Percentiles rank a stretch among this genome's conserved stretches.
Conservation (phyloP, 164 flowering plant genomes). For the Aristolochia contorta region DNA sequence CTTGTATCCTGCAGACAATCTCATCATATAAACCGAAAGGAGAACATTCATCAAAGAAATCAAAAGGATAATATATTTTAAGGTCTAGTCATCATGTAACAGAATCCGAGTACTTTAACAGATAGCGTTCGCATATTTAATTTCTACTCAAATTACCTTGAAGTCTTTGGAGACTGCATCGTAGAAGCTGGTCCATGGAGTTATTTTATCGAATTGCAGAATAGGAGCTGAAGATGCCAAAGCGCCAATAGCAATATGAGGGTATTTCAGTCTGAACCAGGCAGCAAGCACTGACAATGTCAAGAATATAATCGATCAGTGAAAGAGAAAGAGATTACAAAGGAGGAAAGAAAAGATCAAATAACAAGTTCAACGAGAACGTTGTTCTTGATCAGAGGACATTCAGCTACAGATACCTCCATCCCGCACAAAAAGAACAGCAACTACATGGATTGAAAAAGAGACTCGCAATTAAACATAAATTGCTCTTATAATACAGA, state of each 20-base stretch:
- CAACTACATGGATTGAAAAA: too few relatives aligned
- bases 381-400: too few relatives aligned
- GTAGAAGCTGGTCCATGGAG: conserved; percentile 48
- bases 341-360: background rate
- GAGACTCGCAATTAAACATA: too few relatives aligned
- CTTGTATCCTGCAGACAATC: conserved; percentile 33
- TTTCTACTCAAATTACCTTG: conserved; percentile 25
- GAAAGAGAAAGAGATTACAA: background rate
- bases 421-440: too few relatives aligned
- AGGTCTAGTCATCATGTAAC: too few relatives aligned
- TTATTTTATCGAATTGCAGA: conserved; percentile 38
- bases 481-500: too few relatives aligned
- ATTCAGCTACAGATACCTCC: too few relatives aligned
- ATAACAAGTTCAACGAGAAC: too few relatives aligned
- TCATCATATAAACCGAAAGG: background rate
- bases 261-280: conserved; percentile 56
- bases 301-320: background rate
- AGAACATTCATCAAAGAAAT: background rate
- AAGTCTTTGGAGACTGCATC: conserved; percentile 48
- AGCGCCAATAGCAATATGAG: conserved; percentile 51
- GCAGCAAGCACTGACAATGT: conserved; percentile 39
- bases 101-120: background rate
- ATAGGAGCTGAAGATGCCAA: conserved; percentile 59
- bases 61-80: too few relatives aligned
- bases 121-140: background rate